These are phyloP conservation scores for Rhizopogon salebrosus DNA, from an alignment of 768 basidiomycete species.

Conservation along the genomic window DNA sequence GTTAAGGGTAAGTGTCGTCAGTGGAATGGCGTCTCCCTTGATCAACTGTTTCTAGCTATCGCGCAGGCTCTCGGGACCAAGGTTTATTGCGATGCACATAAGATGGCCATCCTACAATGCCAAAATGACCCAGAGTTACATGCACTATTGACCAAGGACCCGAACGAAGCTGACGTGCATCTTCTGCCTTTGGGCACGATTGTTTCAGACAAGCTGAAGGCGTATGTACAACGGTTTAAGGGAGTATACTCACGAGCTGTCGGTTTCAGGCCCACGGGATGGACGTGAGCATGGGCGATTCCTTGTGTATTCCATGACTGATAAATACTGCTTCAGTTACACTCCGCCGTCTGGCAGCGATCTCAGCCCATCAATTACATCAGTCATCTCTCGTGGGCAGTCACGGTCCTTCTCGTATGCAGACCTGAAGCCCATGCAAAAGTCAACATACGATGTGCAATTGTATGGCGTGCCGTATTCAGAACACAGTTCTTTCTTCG, in stretches of 20 bases:
- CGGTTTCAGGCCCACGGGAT: conserved; percentile 92
- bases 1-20: conserved; percentile 67
- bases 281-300: conserved; percentile 62
- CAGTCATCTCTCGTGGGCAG: conserved; percentile 65
- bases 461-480: conserved; percentile 89
- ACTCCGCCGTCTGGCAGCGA: conserved; percentile 61
- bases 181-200: conserved; percentile 76
- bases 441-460: conserved; percentile 64
- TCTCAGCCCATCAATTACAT: conserved; percentile 55
- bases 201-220: conserved; percentile 68
- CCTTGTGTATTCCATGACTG: neutral
- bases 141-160: conserved; percentile 69
- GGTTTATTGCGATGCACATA: conserved; percentile 86
- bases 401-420: conserved; percentile 63
- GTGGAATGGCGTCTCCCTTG: neutral
- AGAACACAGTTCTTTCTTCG: conserved; percentile 94
- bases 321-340: conserved; percentile 38
- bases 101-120: conserved; percentile 77
- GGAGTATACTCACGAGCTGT: conserved; percentile 66
- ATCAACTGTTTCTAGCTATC: conserved; percentile 48
- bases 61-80: conserved; percentile 77
- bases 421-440: conserved; percentile 62
- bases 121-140: conserved; percentile 83
- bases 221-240: conserved; percentile 72
- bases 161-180: conserved; percentile 76